phyloP scores from a whole-genome alignment of 2,329 filamentous ascomycete genomes.

The Elsinoe perseae region DNA sequence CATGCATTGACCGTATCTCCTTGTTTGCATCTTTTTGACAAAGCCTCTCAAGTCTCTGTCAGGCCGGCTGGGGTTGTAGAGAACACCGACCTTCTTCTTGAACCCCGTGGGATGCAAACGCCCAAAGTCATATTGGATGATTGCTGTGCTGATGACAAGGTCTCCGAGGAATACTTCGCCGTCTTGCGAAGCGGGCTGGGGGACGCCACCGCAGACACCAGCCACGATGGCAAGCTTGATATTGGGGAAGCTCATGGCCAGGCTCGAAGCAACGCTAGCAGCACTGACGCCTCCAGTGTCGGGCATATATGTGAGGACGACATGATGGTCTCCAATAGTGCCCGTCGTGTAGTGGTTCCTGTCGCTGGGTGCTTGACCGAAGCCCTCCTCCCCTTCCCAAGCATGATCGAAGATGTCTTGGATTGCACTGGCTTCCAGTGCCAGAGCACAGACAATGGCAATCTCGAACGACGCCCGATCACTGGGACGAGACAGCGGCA shows the following conservation, averaged over 20 bases:
- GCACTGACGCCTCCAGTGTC: conserved; percentile 19
- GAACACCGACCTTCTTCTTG: conserved; percentile 19
- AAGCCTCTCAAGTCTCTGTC: conserved; percentile 22
- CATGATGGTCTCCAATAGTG: conserved; percentile 18
- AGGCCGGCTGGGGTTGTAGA: conserved; percentile 21
- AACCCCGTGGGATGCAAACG: conserved; percentile 23
- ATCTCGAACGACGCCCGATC: conserved; percentile 18
- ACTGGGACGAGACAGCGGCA: background rate
- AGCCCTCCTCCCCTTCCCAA: conserved; percentile 1
- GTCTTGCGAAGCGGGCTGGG: background rate
- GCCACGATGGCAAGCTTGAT: conserved; percentile 22
- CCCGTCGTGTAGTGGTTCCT: conserved; percentile 22
- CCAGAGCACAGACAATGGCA: conserved; percentile 21
- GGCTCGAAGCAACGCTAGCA: conserved; percentile 16
- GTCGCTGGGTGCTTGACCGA: conserved; percentile 15
- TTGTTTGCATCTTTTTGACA: conserved; percentile 19
- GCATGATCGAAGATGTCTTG: conserved; percentile 17
- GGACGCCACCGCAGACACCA: conserved; percentile 22
- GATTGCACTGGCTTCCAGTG: conserved; percentile 19
- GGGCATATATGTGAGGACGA: conserved; percentile 20
- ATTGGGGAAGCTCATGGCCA: conserved; percentile 20
- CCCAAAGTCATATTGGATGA: conserved; percentile 29
- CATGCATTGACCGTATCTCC: background rate
- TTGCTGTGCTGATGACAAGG: conserved; percentile 26
- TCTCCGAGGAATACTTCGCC: conserved; percentile 26